phyloP scores from a whole-genome alignment of 345 rosid species.

The Alliaria petiolata region DNA sequence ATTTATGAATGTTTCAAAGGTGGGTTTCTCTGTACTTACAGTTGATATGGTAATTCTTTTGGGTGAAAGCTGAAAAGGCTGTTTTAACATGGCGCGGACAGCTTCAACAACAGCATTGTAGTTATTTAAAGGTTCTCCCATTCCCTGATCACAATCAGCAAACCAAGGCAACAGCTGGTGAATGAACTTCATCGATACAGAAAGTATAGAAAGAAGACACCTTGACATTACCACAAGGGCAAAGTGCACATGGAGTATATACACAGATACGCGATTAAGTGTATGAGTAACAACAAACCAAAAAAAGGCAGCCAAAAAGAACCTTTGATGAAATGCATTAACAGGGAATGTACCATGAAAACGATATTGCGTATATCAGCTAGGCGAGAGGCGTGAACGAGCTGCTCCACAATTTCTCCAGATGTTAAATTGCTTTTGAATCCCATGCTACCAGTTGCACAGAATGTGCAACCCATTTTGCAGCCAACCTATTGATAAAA shows the following conservation, averaged over 20 bases:
- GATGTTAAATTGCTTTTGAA: conserved; percentile 78
- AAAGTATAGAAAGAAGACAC: background rate
- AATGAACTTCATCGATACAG: too few species aligned
- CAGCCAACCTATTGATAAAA: conserved; percentile 79
- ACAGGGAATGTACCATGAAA: conserved; percentile 63
- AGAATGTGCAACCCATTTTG: conserved; percentile 97
- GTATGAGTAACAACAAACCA: background rate
- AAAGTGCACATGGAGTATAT: background rate
- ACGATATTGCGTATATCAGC: conserved; percentile 81
- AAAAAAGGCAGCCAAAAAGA: background rate
- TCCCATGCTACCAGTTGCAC: conserved; percentile 99
- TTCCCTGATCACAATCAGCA: conserved; percentile 59
- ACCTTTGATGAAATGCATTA: background rate
- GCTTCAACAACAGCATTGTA: conserved; percentile 84
- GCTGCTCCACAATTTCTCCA: conserved; percentile 94
- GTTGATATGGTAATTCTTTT: conserved; percentile 92
- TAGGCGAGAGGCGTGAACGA: conserved; percentile 79
- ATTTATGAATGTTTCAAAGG: background rate
- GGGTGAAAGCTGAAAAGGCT: conserved; percentile 80
- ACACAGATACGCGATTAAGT: background rate
- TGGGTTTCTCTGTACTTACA: conserved; percentile 38
- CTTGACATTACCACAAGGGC: background rate
- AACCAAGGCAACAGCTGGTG: conserved; percentile 1
- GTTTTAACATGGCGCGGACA: conserved; percentile 61
- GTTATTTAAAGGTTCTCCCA: conserved; percentile 98